Evolutionary conservation across 129 eudicot genomes (phyloP).

Genomic region (Solidago caesia): DNA sequence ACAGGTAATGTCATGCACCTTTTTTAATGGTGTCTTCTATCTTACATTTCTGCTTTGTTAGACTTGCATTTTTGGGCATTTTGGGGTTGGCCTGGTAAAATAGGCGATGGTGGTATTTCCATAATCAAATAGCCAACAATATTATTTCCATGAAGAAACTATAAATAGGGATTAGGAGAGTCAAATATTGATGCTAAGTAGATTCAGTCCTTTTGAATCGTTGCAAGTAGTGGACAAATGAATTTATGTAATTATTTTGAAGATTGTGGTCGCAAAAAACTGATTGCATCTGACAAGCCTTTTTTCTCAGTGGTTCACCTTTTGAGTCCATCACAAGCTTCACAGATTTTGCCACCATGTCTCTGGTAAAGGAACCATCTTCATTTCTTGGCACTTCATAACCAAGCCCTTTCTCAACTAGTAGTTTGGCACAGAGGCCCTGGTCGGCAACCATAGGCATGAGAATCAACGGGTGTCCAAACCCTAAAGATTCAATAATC

Average conservation of each 20-base stretch:
- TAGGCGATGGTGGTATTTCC: background rate
- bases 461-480: slow-evolving; percentile 49
- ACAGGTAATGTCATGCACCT: background rate
- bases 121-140: background rate
- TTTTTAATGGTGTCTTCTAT: background rate
- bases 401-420: slow-evolving; percentile 54
- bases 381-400: slow-evolving; percentile 50
- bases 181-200: background rate
- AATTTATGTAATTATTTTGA: slow-evolving; percentile 40
- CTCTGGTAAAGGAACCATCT: slow-evolving; percentile 50
- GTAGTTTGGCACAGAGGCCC: slow-evolving; percentile 48
- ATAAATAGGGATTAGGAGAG: background rate
- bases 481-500: slow-evolving; percentile 42
- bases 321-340: slow-evolving; percentile 41
- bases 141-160: background rate
- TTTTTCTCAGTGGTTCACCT: slow-evolving; percentile 35
- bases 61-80: too few relatives aligned
- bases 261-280: slow-evolving; percentile 35
- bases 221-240: slow-evolving; percentile 26
- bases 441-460: slow-evolving; percentile 58
- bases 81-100: too few relatives aligned
- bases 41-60: background rate
- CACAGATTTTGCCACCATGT: slow-evolving; percentile 39
- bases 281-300: slow-evolving; percentile 34
- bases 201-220: slow-evolving; percentile 18